Evolutionary conservation across 192 early-diverging fungal genomes (phyloP).

Genomic region (Linnemannia elongata): DNA sequence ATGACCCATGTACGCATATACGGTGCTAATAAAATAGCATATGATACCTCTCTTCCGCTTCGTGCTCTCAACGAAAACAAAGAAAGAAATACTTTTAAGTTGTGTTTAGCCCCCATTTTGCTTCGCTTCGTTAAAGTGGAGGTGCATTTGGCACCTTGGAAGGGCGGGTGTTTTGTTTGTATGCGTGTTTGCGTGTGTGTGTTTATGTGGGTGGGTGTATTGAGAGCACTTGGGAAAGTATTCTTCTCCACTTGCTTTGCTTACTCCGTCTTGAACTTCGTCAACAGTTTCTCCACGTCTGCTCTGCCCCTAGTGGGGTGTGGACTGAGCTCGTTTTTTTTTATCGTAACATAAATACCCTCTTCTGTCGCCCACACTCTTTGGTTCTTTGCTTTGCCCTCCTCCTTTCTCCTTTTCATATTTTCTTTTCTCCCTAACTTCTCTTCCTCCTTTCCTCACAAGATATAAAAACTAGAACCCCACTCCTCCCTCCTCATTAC

Average conservation of each 20-base stretch:
- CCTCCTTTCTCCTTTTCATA: neutral
- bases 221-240: neutral
- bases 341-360: slow-evolving; percentile 4
- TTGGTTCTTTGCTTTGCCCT: neutral
- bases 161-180: too few species aligned
- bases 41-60: neutral
- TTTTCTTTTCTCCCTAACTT: neutral
- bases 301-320: neutral
- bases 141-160: neutral
- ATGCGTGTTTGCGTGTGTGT: neutral
- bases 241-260: neutral
- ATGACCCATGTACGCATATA: neutral
- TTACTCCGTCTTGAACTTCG: neutral
- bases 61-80: neutral
- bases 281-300: neutral
- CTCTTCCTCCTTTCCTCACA: neutral
- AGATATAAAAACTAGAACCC: neutral
- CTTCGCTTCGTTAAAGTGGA: neutral
- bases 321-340: neutral
- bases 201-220: neutral
- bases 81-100: neutral
- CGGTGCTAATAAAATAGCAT: neutral
- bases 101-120: neutral
- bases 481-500: neutral
- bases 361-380: neutral